Conservation (phyloP, 257 asterid species). For the Jacaranda copaia region DNA sequence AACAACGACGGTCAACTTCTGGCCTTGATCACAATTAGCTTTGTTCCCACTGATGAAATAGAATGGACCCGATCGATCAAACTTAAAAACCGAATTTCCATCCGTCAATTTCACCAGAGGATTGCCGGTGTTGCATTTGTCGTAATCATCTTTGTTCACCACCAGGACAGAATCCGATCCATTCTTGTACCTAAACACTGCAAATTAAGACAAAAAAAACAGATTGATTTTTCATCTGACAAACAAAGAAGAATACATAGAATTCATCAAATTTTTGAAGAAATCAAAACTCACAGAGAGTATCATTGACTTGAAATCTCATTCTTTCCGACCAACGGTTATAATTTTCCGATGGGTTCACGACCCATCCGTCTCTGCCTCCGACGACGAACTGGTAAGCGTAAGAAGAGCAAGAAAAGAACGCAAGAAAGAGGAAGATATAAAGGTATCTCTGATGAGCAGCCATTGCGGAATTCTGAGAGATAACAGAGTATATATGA, state of each 20-base stretch:
- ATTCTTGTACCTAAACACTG: constrained; percentile 62
- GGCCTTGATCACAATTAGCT: constrained; percentile 60
- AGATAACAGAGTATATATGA: no score
- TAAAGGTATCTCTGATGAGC: constrained; percentile 2
- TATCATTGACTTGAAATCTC: constrained; percentile 77
- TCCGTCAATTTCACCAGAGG: constrained; percentile 51
- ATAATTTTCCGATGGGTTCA: constrained; percentile 60
- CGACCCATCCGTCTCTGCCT: constrained; percentile 64
- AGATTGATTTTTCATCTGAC: background rate
- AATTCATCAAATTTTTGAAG: background rate
- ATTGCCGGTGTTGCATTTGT: constrained; percentile 48
- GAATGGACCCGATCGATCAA: constrained; percentile 63
- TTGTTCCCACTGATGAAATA: constrained; percentile 65
- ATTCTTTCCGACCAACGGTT: constrained; percentile 60
- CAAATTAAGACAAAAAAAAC: background rate
- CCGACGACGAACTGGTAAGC: constrained; percentile 65
- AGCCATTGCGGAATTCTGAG: constrained; percentile 45
- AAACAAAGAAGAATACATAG: background rate
- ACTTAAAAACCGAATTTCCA: constrained; percentile 54
- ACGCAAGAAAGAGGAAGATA: constrained; percentile 22
- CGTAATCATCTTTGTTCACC: constrained; percentile 57
- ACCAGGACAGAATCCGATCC: constrained; percentile 65
- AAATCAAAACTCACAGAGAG: constrained; percentile 54
- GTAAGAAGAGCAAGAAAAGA: constrained; percentile 32
- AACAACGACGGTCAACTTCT: constrained; percentile 59